Evolutionary conservation across 139 green algal species (phyloP).

Genomic region (Haematococcus lacustris): DNA sequence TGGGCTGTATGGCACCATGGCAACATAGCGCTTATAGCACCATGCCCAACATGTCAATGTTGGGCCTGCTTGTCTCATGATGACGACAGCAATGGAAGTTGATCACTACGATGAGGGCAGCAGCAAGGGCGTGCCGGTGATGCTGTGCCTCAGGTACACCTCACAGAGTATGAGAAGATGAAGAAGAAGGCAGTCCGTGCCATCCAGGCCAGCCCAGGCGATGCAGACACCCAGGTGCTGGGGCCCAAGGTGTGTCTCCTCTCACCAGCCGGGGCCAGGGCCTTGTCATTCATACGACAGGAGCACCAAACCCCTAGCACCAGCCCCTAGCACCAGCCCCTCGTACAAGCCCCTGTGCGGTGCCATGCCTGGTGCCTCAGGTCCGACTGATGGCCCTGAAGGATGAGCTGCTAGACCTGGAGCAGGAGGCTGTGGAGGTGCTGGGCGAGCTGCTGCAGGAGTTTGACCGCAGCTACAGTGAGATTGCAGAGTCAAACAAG

Average conservation of each 20-base stretch:
- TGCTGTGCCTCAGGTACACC: not conserved
- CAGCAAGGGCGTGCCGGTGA: not conserved
- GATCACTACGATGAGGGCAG: not conserved
- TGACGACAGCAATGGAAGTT: not conserved
- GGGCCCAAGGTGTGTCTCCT: slow-evolving; percentile 2
- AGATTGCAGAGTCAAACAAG: slow-evolving; percentile 64
- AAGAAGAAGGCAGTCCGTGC: not conserved
- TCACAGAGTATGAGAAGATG: slow-evolving; percentile 6
- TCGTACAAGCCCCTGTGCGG: too few relatives aligned
- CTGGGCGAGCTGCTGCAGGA: slow-evolving; percentile 54
- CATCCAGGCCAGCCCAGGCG: not conserved
- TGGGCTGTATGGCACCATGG: not conserved
- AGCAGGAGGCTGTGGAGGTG: slow-evolving; percentile 57
- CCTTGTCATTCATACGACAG: too few relatives aligned
- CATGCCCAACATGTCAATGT: not conserved
- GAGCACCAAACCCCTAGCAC: too few relatives aligned
- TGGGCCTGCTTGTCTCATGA: not conserved
- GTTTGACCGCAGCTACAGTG: slow-evolving; percentile 68
- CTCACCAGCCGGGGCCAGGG: too few relatives aligned
- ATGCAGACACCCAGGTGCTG: not conserved
- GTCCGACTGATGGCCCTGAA: slow-evolving; percentile 50
- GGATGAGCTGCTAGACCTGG: slow-evolving; percentile 56
- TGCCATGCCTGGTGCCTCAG: too few relatives aligned
- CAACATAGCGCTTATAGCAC: not conserved
- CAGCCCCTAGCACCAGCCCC: too few relatives aligned